Base-by-base conservation (phyloP, 176 grass and related monocot species). In the Bromus sterilis region DNA sequence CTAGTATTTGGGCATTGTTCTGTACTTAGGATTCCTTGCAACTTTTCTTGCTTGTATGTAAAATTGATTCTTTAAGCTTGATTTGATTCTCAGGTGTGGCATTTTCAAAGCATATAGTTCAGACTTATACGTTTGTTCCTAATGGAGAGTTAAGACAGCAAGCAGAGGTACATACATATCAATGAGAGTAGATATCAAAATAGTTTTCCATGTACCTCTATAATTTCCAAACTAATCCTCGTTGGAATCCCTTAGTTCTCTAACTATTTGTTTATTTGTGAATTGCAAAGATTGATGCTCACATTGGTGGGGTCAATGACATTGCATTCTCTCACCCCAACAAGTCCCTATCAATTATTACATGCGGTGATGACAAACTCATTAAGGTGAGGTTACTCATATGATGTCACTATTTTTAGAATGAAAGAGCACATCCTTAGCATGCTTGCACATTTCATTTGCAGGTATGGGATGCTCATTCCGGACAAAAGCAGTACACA, bases 101-200 rank as follows among this genome's bases (percentile, higher is more conserved):
- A 42, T 99, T 99, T 64, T 99, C 97, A 67, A 99, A 99, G 87
- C 97, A 99, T 88, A 90, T 99, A 78, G 97, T 99, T 79, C 97
- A 99, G 80, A 93, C 91, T 2, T 99, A 99, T 58, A 82, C 85
- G 40, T 99, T 96, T 1, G 83, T 86, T 75, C 85, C 89, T 77
- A 96, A 93, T 82, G 93, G 93, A 81, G 97, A 99, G 13, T 77
- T 99, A 41, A 83, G 97, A 20, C 97, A 89, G 55, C 97, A 99
- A 89, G 85, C 89, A 73, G 97, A 99, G 97, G 97, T 99, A 82
- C 53, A 66, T 49, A n/a, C 14, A 71, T 74, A 76, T n/a, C 55
- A n/a, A 70, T 44, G n/a, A n/a, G n/a, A 44, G 43, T 78, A 30
- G 56, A 68, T 80, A 35, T 60, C 23, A 35, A 49, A 72, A 6